A percentile compares a stretch with the other conserved stretches of the same genome.
Conservation (phyloP, 345 rosid species). For the thale cress (Arabidopsis thaliana) region TAIR10.1 NC_003076.8:16153501-16154000, state of each 20-base stretch:
- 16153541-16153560: slow-evolving; percentile 55
- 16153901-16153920: neutral
- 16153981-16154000: too few relatives aligned
- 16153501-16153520: slow-evolving; percentile 30
- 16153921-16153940: neutral
- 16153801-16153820: slow-evolving; percentile 60
- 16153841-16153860: slow-evolving; percentile 50
- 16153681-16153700: slow-evolving; percentile 40
- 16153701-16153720: slow-evolving; percentile 59
- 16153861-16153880: neutral
- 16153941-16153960: too few relatives aligned
- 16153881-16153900: neutral
- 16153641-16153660: slow-evolving; percentile 62
- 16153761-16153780: slow-evolving; percentile 68
- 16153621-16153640: slow-evolving; percentile 58
- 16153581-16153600: slow-evolving; percentile 40
- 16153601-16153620: slow-evolving; percentile 64
- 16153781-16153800: slow-evolving; percentile 56
- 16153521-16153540: slow-evolving; percentile 36
- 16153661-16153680: slow-evolving; percentile 60
- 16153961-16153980: too few relatives aligned
- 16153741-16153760: slow-evolving; percentile 62
- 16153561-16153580: slow-evolving; percentile 54
- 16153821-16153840: slow-evolving; percentile 58
- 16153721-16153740: slow-evolving; percentile 58